Evolutionary conservation across 169 alveolate genomes (phyloP).

Genomic region (Besnoitia besnoiti): DNA sequence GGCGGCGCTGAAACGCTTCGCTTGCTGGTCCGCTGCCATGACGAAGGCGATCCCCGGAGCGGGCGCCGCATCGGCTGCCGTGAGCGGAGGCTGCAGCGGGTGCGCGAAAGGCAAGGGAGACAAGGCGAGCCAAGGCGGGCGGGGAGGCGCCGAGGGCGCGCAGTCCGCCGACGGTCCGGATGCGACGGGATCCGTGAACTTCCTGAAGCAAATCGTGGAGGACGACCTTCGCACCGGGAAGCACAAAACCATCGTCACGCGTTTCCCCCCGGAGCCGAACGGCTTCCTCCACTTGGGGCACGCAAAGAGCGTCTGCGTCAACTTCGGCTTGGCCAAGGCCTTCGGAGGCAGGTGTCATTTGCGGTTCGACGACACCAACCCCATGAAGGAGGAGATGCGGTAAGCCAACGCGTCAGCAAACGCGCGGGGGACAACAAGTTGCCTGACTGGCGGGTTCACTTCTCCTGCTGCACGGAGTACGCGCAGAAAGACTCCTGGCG

Average conservation of each 20-base stretch:
- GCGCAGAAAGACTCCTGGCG: too few relatives aligned
- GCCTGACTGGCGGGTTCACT: too few relatives aligned
- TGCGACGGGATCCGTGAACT: conserved; percentile 38
- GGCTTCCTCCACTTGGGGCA: conserved; percentile 99
- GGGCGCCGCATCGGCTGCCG: background rate
- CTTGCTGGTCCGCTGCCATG: background rate
- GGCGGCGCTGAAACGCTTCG: background rate
- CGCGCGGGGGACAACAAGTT: too few relatives aligned
- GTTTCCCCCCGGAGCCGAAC: conserved; percentile 99
- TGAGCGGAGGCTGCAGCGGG: background rate
- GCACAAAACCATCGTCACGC: conserved; percentile 78
- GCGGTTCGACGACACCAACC: conserved; percentile 99
- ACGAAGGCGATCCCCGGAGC: background rate
- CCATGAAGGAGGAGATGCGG: conserved; percentile 95
- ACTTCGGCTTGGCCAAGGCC: conserved; percentile 93
- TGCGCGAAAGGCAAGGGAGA: background rate
- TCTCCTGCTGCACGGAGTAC: too few relatives aligned
- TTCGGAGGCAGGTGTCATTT: conserved; percentile 95
- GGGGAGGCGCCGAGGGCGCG: background rate
- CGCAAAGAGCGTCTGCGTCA: conserved; percentile 98
- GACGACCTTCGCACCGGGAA: conserved; percentile 55
- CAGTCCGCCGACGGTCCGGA: background rate
- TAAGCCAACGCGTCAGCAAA: too few relatives aligned
- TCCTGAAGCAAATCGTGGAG: conserved; percentile 55
- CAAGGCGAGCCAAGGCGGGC: background rate